phyloP scores from a whole-genome alignment of 805 yeast species.

The Starmerella floris region DNA sequence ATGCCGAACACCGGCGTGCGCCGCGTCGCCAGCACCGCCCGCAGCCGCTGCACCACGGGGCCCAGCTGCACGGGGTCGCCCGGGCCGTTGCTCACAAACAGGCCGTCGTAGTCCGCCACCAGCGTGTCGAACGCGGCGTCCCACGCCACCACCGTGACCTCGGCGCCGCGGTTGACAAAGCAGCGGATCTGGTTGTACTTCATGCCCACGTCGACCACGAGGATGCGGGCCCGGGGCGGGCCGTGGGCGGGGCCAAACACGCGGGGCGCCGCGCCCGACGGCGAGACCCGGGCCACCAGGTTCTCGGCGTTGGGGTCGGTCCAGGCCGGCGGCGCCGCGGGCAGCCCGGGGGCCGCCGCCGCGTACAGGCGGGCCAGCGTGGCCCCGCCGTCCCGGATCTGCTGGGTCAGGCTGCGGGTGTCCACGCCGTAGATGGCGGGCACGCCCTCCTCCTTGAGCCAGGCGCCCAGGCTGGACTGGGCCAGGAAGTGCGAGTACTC shows the following conservation, averaged over 20 bases:
- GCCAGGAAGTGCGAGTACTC: slow-evolving; percentile 91
- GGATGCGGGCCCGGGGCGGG: slow-evolving; percentile 45
- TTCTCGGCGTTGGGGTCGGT: slow-evolving; percentile 83
- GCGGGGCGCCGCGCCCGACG: slow-evolving; percentile 34
- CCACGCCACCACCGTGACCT: slow-evolving; percentile 91
- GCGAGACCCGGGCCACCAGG: slow-evolving; percentile 81
- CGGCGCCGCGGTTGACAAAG: slow-evolving; percentile 91
- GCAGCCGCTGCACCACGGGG: slow-evolving; percentile 48
- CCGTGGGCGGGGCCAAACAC: slow-evolving; percentile 62
- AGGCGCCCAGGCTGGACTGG: slow-evolving; percentile 74
- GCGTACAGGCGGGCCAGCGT: slow-evolving; percentile 68
- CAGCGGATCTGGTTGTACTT: slow-evolving; percentile 96
- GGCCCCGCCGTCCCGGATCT: slow-evolving; percentile 82
- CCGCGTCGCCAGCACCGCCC: slow-evolving; percentile 44
- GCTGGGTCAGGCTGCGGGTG: slow-evolving; percentile 88
- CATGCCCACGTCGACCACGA: slow-evolving; percentile 96
- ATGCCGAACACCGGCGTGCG: slow-evolving; percentile 92
- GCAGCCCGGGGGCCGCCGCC: slow-evolving; percentile 42
- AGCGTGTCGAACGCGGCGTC: slow-evolving; percentile 71
- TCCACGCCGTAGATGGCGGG: slow-evolving; percentile 98
- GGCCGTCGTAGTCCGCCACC: slow-evolving; percentile 66
- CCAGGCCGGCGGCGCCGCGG: slow-evolving; percentile 80
- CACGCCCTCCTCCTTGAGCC: slow-evolving; percentile 82
- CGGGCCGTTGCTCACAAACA: slow-evolving; percentile 95
- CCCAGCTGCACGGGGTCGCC: slow-evolving; percentile 93